These are phyloP conservation scores for Abelmoschus esculentus DNA, from an alignment of 345 rosid genomes.

Conservation along the genomic window DNA sequence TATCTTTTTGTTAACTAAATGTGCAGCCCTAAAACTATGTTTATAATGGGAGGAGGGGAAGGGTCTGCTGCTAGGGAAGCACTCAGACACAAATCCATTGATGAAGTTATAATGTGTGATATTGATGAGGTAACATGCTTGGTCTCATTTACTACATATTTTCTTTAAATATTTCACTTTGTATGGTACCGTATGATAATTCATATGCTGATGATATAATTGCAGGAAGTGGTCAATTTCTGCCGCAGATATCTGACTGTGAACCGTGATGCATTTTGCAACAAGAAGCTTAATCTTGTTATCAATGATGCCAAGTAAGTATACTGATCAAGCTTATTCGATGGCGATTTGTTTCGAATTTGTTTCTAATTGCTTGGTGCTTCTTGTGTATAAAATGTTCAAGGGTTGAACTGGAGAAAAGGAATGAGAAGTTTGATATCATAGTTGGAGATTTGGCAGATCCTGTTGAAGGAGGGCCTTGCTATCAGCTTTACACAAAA, in stretches of 20 bases:
- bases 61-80: constrained; percentile 96
- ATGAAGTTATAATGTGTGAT: constrained; percentile 91
- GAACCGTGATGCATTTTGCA: constrained; percentile 64
- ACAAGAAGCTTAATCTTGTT: constrained; percentile 68
- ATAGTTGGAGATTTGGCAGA: constrained; percentile 94
- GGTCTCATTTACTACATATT: background rate
- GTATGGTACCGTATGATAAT: background rate
- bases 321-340: constrained; percentile 14
- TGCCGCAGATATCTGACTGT: constrained; percentile 61
- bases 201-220: background rate
- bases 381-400: background rate
- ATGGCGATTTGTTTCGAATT: constrained; percentile 13
- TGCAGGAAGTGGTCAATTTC: constrained; percentile 87
- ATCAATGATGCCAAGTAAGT: constrained; percentile 86
- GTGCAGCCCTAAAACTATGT: constrained; percentile 60
- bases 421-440: constrained; percentile 68
- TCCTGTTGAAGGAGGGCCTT: constrained; percentile 96
- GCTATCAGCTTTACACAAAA: constrained; percentile 95
- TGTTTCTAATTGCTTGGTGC: background rate
- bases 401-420: constrained; percentile 76
- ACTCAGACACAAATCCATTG: constrained; percentile 58
- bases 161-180: background rate
- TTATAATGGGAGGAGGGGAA: constrained; percentile 98
- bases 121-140: constrained; percentile 66
- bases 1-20: background rate